Evolutionary conservation across 805 yeast genomes (phyloP).

Genomic region (Candida taoyuanica): DNA sequence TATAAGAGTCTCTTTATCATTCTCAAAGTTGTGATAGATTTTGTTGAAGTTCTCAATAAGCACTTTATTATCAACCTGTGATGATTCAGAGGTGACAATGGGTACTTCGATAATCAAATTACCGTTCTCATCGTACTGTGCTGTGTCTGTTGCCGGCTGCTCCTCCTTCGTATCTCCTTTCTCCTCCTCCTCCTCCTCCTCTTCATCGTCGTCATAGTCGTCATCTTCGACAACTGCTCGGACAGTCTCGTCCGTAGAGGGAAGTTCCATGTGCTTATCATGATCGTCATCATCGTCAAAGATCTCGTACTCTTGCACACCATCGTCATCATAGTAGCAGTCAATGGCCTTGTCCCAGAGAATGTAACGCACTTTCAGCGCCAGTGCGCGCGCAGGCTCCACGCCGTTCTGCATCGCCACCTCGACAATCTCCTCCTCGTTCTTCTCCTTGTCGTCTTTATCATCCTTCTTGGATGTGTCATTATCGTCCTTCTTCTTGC

Average conservation of each 20-base stretch:
- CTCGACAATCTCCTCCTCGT: conserved; percentile 36
- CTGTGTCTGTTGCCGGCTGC: background rate
- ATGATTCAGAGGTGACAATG: conserved; percentile 32
- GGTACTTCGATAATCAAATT: conserved; percentile 29
- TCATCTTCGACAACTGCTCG: conserved; percentile 36
- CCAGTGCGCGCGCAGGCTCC: conserved; percentile 48
- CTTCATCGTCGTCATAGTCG: conserved; percentile 27
- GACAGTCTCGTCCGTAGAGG: conserved; percentile 2
- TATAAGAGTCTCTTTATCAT: conserved; percentile 67
- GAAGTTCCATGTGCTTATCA: background rate
- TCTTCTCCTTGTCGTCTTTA: conserved; percentile 28
- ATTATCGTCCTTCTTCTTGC: background rate
- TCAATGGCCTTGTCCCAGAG: conserved; percentile 71
- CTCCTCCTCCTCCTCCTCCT: conserved; percentile 25
- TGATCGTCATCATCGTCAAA: conserved; percentile 17
- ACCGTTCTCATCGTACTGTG: conserved; percentile 21
- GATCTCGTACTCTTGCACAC: conserved; percentile 18
- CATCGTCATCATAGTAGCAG: conserved; percentile 29
- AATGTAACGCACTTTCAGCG: conserved; percentile 61
- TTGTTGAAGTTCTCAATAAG: conserved; percentile 61
- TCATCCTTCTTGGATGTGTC: background rate
- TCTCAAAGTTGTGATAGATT: conserved; percentile 71
- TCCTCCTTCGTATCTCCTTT: conserved; percentile 8
- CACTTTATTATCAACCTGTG: conserved; percentile 31
- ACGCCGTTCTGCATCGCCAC: conserved; percentile 37